Conservation (phyloP, 208 protist species). For the Acanthamoeba castellanii region DNA sequence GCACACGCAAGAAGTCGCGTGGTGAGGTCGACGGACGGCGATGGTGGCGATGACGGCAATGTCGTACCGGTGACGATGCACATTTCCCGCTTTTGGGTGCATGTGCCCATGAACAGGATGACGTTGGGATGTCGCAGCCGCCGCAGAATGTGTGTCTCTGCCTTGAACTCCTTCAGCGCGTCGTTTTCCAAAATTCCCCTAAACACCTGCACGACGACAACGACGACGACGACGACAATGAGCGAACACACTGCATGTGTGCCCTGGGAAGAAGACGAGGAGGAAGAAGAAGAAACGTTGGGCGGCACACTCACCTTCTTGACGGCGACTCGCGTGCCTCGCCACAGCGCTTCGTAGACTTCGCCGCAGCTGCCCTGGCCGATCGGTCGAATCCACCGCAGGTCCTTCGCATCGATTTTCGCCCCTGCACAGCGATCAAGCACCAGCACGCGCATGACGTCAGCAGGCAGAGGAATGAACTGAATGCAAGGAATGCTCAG, state of each 20-base stretch:
- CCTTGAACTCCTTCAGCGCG: conserved; percentile 19
- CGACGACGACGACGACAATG: not conserved
- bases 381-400: conserved; percentile 17
- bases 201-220: not conserved
- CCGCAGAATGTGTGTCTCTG: conserved; percentile 43
- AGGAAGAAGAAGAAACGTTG: not conserved
- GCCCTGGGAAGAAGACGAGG: not conserved
- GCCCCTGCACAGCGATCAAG: not conserved
- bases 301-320: conserved; percentile 9
- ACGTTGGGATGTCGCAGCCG: conserved; percentile 54
- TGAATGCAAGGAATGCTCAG: not conserved
- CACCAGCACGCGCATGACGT: not conserved
- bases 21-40: not conserved
- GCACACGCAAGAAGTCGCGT: not conserved
- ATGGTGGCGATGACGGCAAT: not conserved
- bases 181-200: not conserved
- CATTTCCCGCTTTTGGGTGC: not conserved
- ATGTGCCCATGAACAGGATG: conserved; percentile 64
- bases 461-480: not conserved
- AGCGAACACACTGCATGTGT: too few species aligned
- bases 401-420: conserved; percentile 1
- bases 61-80: conserved; percentile 33
- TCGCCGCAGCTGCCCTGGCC: conserved; percentile 58
- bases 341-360: conserved; percentile 48
- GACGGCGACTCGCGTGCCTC: conserved; percentile 51